These are phyloP conservation scores for Periconia macrospinosa DNA, from an alignment of 2,329 filamentous ascomycete species.

Conservation along the genomic window DNA sequence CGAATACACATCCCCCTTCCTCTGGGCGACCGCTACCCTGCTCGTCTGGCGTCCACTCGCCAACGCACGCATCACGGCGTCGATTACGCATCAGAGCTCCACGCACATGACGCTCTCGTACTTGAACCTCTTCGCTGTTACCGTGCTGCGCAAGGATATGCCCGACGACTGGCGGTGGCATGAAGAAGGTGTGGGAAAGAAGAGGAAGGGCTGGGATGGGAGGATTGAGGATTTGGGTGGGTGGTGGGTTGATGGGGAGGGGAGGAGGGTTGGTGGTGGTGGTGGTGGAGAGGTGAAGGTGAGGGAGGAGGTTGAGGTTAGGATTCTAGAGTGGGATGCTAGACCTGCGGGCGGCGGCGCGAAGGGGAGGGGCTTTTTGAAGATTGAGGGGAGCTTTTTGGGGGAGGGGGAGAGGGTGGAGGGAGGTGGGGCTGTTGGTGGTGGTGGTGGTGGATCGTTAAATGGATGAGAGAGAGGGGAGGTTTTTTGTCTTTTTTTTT, in stretches of 20 bases:
- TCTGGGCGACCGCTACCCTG: constrained; percentile 87
- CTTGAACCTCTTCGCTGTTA: constrained; percentile 90
- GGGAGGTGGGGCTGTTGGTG: no score
- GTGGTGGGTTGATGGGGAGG: constrained; percentile 74
- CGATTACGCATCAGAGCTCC: constrained; percentile 82
- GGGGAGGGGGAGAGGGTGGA: constrained; percentile 55
- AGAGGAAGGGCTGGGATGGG: constrained; percentile 29
- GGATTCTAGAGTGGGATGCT: constrained; percentile 83
- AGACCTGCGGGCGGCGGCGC: constrained; percentile 67
- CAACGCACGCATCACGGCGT: constrained; percentile 76
- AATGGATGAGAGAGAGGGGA: no score
- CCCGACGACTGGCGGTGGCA: constrained; percentile 79
- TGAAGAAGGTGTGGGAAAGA: constrained; percentile 22
- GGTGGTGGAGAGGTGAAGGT: constrained; percentile 2
- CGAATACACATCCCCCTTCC: constrained; percentile 84
- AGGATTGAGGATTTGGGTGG: constrained; percentile 55
- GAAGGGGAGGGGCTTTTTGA: constrained; percentile 76
- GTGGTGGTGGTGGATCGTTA: no score
- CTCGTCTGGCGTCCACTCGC: constrained; percentile 77
- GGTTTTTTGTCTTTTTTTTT: no score
- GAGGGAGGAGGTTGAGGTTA: constrained; percentile 61
- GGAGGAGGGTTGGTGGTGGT: constrained; percentile 57
- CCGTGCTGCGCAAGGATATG: constrained; percentile 75
- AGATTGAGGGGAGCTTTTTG: constrained; percentile 86
- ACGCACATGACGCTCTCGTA: constrained; percentile 87